phyloP scores from a whole-genome alignment of 192 early-diverging fungal species.

The Allomyces macrogynus region DNA sequence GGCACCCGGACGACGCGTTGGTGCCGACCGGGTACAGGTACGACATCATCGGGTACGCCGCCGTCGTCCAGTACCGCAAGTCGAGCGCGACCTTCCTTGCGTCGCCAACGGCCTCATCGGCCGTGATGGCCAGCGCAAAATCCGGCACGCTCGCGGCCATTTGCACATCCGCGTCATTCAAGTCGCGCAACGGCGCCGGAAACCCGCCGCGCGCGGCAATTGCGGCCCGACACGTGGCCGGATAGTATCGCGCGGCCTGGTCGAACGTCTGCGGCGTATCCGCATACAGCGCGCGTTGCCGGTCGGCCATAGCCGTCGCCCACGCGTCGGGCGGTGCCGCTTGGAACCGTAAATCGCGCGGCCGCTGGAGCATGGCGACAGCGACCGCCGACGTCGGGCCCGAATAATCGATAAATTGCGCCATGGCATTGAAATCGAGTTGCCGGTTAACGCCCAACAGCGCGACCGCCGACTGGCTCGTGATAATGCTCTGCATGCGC shows the following conservation, averaged over 20 bases:
- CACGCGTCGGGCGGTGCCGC: neutral
- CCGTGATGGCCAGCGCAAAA: too few relatives aligned
- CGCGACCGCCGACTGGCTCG: neutral
- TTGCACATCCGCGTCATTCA: too few relatives aligned
- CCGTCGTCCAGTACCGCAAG: neutral
- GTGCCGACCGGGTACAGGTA: neutral
- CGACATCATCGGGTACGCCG: neutral
- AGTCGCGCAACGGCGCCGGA: too few relatives aligned
- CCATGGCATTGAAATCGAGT: neutral
- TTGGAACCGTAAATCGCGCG: neutral
- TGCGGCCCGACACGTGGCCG: neutral
- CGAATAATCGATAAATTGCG: neutral
- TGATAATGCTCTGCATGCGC: neutral
- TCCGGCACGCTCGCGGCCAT: too few relatives aligned
- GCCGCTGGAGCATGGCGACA: neutral
- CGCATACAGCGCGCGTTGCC: neutral
- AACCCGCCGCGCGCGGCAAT: too few relatives aligned
- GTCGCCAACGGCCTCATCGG: too few relatives aligned
- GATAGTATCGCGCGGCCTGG: neutral
- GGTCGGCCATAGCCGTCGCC: neutral
- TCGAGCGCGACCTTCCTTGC: neutral
- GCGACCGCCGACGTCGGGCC: neutral
- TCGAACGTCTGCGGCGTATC: neutral
- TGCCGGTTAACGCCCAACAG: neutral
- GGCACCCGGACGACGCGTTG: neutral